Evolutionary conservation across 768 basidiomycete genomes (phyloP), one percentile per base, ranked within the genome.

Genomic region (Trichaptum fuscoviolaceum): DNA sequence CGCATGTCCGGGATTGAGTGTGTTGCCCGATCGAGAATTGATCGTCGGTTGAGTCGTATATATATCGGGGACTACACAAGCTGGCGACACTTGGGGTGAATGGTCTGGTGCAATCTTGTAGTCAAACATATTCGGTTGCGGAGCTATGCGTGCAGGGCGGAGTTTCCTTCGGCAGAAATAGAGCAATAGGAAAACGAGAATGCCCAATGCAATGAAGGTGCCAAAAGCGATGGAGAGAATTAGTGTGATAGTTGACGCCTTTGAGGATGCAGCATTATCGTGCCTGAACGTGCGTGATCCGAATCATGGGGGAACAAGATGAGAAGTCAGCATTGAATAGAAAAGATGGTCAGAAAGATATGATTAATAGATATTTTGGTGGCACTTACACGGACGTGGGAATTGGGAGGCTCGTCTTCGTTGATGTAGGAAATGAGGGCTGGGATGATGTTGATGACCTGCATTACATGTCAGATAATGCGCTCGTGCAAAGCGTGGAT

Each of bases 161-260:
- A 25, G 59, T 17, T 18, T 25, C 59, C 23, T 25, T 25, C 24
- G 69, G 63, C 72, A 18, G 60, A 62, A 52, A 62, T 67, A 72
- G 42, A 69, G 20, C 15, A 64, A 57, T 62, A 66, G 20, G 59
- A 68, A 20, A 63, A 70, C 34, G 63, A 72, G 35, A 17, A 63
- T 35, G 62, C 25, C 62, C 26, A 17, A 35, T 58, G 57, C 71
- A 65, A 73, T 66, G 66, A 75, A 60, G 8, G 68, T 25, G 23
- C 62, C 66, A 62, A 67, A 67, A 27, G 63, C 66, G 27, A 67
- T 67, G 24, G 66, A 52, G 23, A 67, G 66, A 57, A 57, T 58
- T 15, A 35, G 60, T 9, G 61, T 52, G 27, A 52, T 27, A 0
- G 60, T 63, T 7, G 61, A 42, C 27, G 35, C 17, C 8, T 60